Percentiles rank a stretch among this genome's conserved stretches.
phyloP scores from a whole-genome alignment of 2,329 filamentous ascomycete species.

The Diaporthe sp. region DNA sequence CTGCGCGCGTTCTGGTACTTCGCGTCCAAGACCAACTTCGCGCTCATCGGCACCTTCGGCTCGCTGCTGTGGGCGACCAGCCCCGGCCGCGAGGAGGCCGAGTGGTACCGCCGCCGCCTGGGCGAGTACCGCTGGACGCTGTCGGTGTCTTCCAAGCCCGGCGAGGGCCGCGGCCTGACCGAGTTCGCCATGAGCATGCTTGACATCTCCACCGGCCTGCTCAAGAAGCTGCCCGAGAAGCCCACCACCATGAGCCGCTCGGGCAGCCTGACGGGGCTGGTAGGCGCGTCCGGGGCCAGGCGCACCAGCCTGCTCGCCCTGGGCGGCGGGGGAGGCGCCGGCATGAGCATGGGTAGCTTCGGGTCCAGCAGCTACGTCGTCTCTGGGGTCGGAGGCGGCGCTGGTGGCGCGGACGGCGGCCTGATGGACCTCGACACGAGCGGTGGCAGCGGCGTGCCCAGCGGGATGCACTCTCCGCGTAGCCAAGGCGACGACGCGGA shows the following conservation, averaged over 20 bases:
- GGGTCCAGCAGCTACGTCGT: conserved; percentile 18
- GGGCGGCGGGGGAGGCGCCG: conserved; percentile 47
- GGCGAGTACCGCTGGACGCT: conserved; percentile 96
- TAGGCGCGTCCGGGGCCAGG: conserved; percentile 59
- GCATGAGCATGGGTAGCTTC: conserved; percentile 35
- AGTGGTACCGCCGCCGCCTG: conserved; percentile 89
- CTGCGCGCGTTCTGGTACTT: conserved; percentile 95
- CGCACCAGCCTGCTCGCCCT: conserved; percentile 56
- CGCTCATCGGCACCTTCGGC: conserved; percentile 94
- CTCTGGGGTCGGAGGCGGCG: conserved; percentile 45
- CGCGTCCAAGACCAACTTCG: conserved; percentile 90
- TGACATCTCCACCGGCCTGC: conserved; percentile 77
- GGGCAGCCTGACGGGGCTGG: conserved; percentile 64
- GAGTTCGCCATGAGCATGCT: conserved; percentile 84
- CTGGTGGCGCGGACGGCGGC: conserved; percentile 44
- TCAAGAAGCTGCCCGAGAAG: conserved; percentile 80
- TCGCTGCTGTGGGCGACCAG: conserved; percentile 91
- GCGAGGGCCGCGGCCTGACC: conserved; percentile 69
- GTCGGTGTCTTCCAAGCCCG: conserved; percentile 84
- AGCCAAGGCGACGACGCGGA: conserved; percentile 46
- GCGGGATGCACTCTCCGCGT: conserved; percentile 65
- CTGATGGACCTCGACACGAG: conserved; percentile 52
- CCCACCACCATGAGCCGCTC: conserved; percentile 72
- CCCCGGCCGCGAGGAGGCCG: conserved; percentile 87
- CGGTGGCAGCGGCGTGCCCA: conserved; percentile 60